A percentile compares a stretch with the other conserved stretches of the same genome.
Conservation (phyloP, 2,329 filamentous ascomycete species). For the Geoglossum cookeanum region DNA sequence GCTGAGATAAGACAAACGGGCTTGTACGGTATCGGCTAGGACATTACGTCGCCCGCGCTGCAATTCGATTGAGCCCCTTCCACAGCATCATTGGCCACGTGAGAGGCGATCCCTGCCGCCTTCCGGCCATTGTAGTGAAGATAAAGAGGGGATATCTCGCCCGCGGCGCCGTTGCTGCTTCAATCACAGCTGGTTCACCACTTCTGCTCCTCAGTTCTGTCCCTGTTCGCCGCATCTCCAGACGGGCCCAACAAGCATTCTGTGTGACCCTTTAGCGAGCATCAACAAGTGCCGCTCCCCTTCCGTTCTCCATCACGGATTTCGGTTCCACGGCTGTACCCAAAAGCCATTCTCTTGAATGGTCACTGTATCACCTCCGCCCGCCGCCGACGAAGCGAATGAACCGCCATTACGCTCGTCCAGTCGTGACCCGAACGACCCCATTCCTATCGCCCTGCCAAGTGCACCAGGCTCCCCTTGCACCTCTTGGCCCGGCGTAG, state of each 20-base stretch:
- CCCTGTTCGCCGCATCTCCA: background rate
- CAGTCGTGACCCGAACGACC: background rate
- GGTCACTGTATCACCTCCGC: slow-evolving; percentile 2
- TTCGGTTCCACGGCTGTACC: background rate
- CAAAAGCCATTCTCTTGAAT: slow-evolving; percentile 1
- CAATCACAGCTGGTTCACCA: background rate
- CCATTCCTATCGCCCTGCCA: background rate
- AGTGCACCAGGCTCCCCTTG: background rate
- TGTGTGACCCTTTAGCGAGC: background rate
- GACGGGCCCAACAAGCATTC: background rate
- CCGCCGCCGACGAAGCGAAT: slow-evolving; percentile 2
- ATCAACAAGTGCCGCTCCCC: background rate
- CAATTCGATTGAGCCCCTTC: background rate
- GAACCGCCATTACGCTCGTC: slow-evolving; percentile 1
- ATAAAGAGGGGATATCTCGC: background rate
- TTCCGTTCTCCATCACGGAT: background rate
- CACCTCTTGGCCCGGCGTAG: slow-evolving; percentile 1
- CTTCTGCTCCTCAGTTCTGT: background rate
- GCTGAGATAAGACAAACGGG: background rate
- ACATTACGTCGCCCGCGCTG: background rate
- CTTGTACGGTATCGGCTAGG: background rate
- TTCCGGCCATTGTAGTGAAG: background rate
- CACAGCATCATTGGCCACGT: background rate
- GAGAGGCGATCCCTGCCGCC: background rate
- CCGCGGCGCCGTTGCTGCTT: background rate